Conservation (phyloP, 2,329 filamentous ascomycete species). For the Harringtonia lauricola region DNA sequence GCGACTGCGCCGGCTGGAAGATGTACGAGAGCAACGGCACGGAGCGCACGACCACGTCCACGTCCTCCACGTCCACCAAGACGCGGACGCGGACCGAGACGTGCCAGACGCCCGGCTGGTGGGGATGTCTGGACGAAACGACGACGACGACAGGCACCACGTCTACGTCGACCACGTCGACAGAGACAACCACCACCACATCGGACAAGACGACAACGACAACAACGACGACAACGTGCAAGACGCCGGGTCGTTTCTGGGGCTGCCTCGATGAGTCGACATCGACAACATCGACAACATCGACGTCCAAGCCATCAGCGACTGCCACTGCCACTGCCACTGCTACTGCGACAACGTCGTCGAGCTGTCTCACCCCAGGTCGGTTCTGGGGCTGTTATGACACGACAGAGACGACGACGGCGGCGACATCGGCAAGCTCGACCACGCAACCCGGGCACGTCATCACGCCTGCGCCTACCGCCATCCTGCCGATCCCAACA, state of each 20-base stretch:
- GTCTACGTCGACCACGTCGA: slow-evolving; percentile 31
- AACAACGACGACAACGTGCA: slow-evolving; percentile 17
- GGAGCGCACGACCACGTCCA: slow-evolving; percentile 54
- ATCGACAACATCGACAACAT: not conserved
- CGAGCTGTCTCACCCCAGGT: too few species aligned
- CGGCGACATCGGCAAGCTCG: slow-evolving; percentile 12
- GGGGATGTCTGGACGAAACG: slow-evolving; percentile 63
- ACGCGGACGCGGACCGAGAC: slow-evolving; percentile 68
- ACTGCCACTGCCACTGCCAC: slow-evolving; percentile 18
- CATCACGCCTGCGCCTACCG: slow-evolving; percentile 5
- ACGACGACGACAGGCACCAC: slow-evolving; percentile 34
- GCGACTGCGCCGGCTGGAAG: slow-evolving; percentile 89
- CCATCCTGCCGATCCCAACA: slow-evolving; percentile 7
- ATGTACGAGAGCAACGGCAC: slow-evolving; percentile 90
- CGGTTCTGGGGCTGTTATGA: too few species aligned
- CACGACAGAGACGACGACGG: slow-evolving; percentile 21
- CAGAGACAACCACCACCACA: slow-evolving; percentile 25
- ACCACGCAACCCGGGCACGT: not conserved
- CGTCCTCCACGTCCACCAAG: slow-evolving; percentile 43
- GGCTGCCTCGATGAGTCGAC: slow-evolving; percentile 9
- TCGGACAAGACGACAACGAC: slow-evolving; percentile 25
- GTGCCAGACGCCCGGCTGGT: slow-evolving; percentile 85
- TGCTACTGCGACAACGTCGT: not conserved
- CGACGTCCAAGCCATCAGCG: slow-evolving; percentile 7
- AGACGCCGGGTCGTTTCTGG: slow-evolving; percentile 11